phyloP scores from a whole-genome alignment of 768 basidiomycete species.

The Trametes cingulata region DNA sequence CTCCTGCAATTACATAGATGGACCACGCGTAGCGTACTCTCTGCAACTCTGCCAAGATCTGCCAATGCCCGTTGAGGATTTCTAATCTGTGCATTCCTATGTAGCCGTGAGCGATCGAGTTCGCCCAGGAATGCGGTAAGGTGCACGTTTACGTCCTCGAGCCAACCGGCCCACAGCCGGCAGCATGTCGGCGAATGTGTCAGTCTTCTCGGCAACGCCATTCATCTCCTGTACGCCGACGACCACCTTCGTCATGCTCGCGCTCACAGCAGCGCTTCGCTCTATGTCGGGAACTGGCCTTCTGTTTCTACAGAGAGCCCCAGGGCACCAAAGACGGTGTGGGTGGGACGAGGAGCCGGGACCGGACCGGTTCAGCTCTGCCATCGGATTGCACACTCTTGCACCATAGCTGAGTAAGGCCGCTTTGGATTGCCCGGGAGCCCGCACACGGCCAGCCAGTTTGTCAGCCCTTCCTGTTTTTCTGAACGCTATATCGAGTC shows the following conservation, averaged over 20 bases:
- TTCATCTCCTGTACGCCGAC: neutral
- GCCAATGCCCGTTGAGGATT: neutral
- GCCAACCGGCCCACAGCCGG: constrained; percentile 5
- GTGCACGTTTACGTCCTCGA: constrained; percentile 12
- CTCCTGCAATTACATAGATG: neutral
- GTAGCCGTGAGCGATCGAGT: neutral
- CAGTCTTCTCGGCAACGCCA: constrained; percentile 2
- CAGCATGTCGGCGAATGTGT: constrained; percentile 4
- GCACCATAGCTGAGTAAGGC: constrained; percentile 24
- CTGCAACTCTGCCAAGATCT: neutral
- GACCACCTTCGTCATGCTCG: neutral
- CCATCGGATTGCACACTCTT: constrained; percentile 13
- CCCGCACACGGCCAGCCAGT: neutral
- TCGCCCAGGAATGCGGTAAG: constrained; percentile 7
- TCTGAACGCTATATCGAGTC: constrained; percentile 9
- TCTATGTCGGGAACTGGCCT: neutral
- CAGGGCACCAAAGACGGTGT: neutral
- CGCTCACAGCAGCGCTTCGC: neutral
- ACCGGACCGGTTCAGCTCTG: constrained; percentile 19
- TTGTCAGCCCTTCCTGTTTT: constrained; percentile 19
- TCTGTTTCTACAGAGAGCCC: neutral
- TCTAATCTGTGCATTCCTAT: neutral
- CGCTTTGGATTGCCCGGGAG: neutral
- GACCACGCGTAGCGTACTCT: neutral
- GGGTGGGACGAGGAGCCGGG: neutral